Percentiles rank a stretch among this genome's conserved stretches.
Evolutionary conservation across 139 green algal genomes (phyloP).

Genomic region (Bryopsis sp.): DNA sequence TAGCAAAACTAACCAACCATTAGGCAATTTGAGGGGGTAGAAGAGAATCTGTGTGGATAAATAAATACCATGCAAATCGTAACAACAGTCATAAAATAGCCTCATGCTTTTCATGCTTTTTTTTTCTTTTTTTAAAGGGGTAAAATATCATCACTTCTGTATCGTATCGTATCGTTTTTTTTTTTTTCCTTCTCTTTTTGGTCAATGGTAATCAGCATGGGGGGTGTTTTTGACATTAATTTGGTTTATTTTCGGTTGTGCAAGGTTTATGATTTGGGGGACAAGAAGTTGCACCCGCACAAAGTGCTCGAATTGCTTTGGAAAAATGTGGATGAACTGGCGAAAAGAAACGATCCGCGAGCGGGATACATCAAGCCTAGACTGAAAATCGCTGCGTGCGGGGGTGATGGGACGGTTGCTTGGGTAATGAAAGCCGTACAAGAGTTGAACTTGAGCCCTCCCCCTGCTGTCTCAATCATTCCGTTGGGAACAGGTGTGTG

Average conservation of each 20-base stretch:
- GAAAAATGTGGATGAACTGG: constrained; percentile 32
- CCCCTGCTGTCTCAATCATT: constrained; percentile 53
- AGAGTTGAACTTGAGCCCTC: constrained; percentile 39
- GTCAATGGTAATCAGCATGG: neutral
- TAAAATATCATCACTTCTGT: neutral
- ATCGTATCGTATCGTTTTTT: neutral
- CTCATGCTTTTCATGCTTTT: too few relatives aligned
- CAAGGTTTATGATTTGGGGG: constrained; percentile 33
- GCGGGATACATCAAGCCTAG: constrained; percentile 32
- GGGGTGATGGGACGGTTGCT: constrained; percentile 45
- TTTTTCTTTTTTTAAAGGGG: neutral
- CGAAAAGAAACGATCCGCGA: constrained; percentile 22
- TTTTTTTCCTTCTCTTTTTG: neutral
- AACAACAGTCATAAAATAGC: neutral
- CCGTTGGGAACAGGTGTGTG: constrained; percentile 55
- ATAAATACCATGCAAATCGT: neutral
- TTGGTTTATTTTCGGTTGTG: too few relatives aligned
- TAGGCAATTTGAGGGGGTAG: neutral
- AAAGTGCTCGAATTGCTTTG: constrained; percentile 44
- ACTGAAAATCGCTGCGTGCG: constrained; percentile 47
- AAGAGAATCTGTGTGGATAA: neutral
- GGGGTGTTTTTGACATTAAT: neutral
- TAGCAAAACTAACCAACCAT: neutral
- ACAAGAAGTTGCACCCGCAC: constrained; percentile 26
- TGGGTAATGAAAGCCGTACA: constrained; percentile 29